Evolutionary conservation across 2,329 filamentous ascomycete genomes (phyloP).

Genomic region (Biscogniauxia marginata): DNA sequence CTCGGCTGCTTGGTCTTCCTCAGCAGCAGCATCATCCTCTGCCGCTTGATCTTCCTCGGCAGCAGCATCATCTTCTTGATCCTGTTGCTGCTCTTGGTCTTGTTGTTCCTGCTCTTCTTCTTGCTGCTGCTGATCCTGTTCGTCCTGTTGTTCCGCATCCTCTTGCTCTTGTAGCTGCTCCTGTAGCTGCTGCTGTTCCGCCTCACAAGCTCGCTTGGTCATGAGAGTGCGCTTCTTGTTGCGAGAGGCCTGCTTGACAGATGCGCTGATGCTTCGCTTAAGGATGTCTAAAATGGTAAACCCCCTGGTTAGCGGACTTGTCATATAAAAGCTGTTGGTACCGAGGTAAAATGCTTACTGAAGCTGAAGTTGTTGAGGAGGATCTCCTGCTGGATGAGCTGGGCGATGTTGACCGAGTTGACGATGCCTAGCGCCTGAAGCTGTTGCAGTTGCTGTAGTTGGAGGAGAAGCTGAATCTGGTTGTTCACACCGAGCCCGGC

Average conservation of each 20-base stretch:
- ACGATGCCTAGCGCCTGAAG: conserved; percentile 28
- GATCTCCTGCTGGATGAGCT: conserved; percentile 26
- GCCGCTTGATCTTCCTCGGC: neutral
- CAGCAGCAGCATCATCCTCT: neutral
- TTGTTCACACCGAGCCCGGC: conserved; percentile 20
- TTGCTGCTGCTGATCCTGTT: conserved; percentile 1
- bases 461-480: conserved; percentile 29
- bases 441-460: conserved; percentile 29
- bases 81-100: neutral
- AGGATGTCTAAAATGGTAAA: conserved; percentile 19
- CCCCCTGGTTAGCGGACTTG: conserved; percentile 5
- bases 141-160: conserved; percentile 1
- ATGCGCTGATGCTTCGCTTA: conserved; percentile 24
- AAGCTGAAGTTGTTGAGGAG: conserved; percentile 25
- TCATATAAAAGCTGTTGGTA: too few species aligned
- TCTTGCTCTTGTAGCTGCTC: conserved; percentile 1
- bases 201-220: conserved; percentile 19
- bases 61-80: neutral
- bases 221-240: conserved; percentile 21
- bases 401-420: conserved; percentile 21
- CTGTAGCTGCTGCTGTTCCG: conserved; percentile 1
- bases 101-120: neutral
- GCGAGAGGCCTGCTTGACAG: conserved; percentile 24
- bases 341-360: too few species aligned
- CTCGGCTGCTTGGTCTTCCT: conserved; percentile 1